Base-by-base conservation (phyloP, 1,284 basidiomycete genomes). In the Austroboletus niveus region DNA sequence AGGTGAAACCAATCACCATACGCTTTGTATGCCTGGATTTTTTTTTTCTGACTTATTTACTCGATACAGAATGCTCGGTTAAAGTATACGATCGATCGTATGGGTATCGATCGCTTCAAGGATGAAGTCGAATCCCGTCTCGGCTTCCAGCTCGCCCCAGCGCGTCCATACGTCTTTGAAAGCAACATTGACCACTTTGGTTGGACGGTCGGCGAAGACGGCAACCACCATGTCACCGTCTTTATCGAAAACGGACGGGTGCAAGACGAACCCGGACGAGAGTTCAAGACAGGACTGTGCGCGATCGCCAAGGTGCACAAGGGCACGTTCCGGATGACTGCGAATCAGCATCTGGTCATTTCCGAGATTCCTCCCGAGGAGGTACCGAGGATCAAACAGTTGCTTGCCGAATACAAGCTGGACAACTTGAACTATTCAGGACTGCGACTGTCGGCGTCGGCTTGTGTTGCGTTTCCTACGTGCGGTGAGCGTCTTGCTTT, bases 191-290 rank as follows among this genome's bases (percentile, higher is more conserved):
- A 99, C 72, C 83, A 92, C 68, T 99, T 87, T 65, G 97, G 97
- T 48, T 99, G 96, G 96, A 75, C 80, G 45, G 86, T 84, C 35
- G 94, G 94, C 55, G 79, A 89, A 66, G 87, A 97, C 64, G 94
- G 94, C 61, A 86, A 81, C 64, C 88, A 94, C 71, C 94, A 98
- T 71, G 96, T 94, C 73, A 95, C 89, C 48, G 79, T 92, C 69
- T 99, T 95, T 74, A 90, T 99, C 70, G 96, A 99, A 76, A 99
- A 99, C 68, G 97, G 97, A 11, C 89, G 96, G 50, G 85, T 99
- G 36, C 89, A 95, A 72, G 94, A 99, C 70, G 93, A 94, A 70
- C 85, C 93, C 5, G 91, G 85, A 42, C 79, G 82, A 51, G 85
- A 94, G 57, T 98, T 94, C 87, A 98, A 98, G 79, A 88, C 89